Base-by-base conservation (phyloP, 768 basidiomycete genomes). In the Pholiota molesta region DNA sequence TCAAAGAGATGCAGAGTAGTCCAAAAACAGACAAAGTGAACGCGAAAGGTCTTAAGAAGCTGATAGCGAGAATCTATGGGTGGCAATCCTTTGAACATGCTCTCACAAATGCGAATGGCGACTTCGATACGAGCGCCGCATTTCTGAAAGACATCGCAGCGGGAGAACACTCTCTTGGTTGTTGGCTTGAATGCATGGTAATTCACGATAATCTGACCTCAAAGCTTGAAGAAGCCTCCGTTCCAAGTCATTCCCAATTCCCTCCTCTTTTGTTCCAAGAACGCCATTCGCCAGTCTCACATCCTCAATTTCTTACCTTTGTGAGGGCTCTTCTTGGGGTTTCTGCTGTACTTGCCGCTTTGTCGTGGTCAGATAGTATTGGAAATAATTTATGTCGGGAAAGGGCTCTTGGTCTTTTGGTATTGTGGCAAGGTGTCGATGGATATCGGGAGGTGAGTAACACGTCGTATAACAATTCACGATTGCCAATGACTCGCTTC, bases 291-390 rank as follows among this genome's bases (percentile, higher is more conserved):
- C 61, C 70, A 26, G 59, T 77, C 63, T 64, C 82, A 3, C 84
- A 87, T 68, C 79, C 79, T 28, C 86, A 87, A 51, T 90, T 92
- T 64, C 72, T 91, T 17, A 74, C 79, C 0, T 88, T 91, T 62
- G 77, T 90, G 10, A 81, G 88, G 60, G 88, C 88, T 0, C 86
- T 83, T 63, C 74, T 92, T 52, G 92, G 92, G 1, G 80, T 92
- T 8, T 80, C 86, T 2, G 79, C 81, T 55, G 85, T 91, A 14
- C 74, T 94, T 14, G 86, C 86, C 1, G 88, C 90, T 35, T 88
- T 88, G 68, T 88, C 90, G 3, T 94, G 91, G 89, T 85, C 91
- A 13, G 92, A 93, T 66, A 91, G 90, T 70, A 75, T 91, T 19
- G 88, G 87, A 0, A 83, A 87, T 58, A 81, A 85, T 60, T 74